A percentile compares a stretch with the other conserved stretches of the same genome.
Conservation (phyloP, 768 basidiomycete genomes). For the Suillus luteus region DNA sequence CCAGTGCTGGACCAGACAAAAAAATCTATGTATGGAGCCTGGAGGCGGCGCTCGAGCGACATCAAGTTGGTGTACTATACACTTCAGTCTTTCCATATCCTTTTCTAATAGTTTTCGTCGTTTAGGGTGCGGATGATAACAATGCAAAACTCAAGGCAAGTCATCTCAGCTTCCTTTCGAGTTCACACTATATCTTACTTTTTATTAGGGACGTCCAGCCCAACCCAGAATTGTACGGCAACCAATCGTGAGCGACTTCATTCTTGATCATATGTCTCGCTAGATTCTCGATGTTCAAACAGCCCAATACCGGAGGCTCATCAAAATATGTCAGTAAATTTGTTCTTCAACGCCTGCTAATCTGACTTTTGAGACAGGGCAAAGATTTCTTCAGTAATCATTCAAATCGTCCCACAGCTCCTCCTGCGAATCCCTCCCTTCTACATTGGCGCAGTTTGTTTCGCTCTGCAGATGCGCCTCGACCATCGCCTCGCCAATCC, state of each 20-base stretch:
- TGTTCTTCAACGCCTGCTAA: background rate
- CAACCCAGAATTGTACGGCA: background rate
- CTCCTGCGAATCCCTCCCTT: background rate
- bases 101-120: background rate
- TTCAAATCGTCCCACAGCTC: background rate
- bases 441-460: background rate
- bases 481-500: background rate
- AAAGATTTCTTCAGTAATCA: background rate
- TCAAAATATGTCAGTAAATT: background rate
- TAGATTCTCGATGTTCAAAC: no score
- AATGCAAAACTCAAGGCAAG: background rate
- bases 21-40: slow-evolving; percentile 80
- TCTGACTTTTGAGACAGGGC: background rate
- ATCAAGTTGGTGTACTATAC: no score
- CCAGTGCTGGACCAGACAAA: slow-evolving; percentile 79
- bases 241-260: background rate
- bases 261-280: background rate
- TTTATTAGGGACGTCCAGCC: background rate
- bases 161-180: background rate
- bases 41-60: slow-evolving; percentile 28
- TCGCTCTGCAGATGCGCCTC: background rate
- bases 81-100: background rate
- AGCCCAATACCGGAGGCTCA: background rate
- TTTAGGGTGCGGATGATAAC: background rate
- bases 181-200: background rate